Evolutionary conservation across 257 asterid species (phyloP), one percentile per base, ranked within the genome.

Genomic region (Solanum boliviense): DNA sequence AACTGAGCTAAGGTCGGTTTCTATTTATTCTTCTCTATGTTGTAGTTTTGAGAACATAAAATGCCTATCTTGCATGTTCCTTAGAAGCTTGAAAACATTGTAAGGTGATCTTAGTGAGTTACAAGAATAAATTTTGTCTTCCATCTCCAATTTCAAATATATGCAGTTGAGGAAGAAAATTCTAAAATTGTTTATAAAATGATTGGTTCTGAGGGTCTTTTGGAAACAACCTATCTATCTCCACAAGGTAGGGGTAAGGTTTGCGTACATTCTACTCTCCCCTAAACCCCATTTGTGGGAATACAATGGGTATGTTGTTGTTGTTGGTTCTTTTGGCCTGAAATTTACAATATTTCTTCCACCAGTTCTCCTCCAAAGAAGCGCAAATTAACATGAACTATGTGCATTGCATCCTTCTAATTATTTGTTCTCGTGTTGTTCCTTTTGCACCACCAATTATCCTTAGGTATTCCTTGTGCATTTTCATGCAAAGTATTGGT

Each of bases 1-100:
- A 82, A 82, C 86, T 82, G 86, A 82, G 44, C 86, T 82, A 82
- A 48, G 86, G 86, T 82, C 86, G 71, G 86, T 82, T 82, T n/a
- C 35, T 21, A 9, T 46, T 81, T 0, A 16, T 81, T 44, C 68
- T 81, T 46, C 12, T 1, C 25, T 0, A 25, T 44, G 16, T 0
- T 44, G 13, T 79, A 31, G 27, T 79, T 44, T 39, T n/a, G 34
- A 39, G 2, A 76, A 39, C 84, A 39, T 39, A 0, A 76, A 32
- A 38, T 76, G n/a, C 21, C 1, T 18, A 18, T 48, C 70, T 76
- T 76, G 84, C 32, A 0, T n/a, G 7, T 39, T 38, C 84, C n/a
- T 76, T 76, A 0, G 84, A 79, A 0, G 1, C 65, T 41, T 41
- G 65, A 39, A n/a, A 79, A 8, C 84, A 79, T 79, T 76, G 58